Evolutionary conservation across 129 eudicot species (phyloP).

Genomic region (Centrapalus pauciflorus): DNA sequence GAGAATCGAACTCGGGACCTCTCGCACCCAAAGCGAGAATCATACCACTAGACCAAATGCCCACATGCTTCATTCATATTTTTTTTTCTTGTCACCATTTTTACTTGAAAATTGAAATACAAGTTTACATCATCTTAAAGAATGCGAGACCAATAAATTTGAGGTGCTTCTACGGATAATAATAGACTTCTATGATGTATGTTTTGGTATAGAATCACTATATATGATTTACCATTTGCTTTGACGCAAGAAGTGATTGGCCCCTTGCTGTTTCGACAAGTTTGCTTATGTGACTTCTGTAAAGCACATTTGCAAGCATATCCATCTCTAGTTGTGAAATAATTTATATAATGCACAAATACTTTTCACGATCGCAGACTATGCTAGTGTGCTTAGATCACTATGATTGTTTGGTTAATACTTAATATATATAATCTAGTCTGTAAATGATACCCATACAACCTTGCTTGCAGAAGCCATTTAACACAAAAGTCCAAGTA

Average conservation of each 20-base stretch:
- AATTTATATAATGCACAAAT: not conserved
- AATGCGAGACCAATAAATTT: not conserved
- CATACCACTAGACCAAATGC: slow-evolving; percentile 99
- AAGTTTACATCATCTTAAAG: not conserved
- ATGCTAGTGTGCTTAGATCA: too few species aligned
- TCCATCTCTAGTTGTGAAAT: not conserved
- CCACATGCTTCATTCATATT: not conserved
- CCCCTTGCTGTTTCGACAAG: not conserved
- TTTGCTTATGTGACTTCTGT: not conserved
- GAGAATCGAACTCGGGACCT: slow-evolving; percentile 89
- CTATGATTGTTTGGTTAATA: not conserved
- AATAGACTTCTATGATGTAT: not conserved
- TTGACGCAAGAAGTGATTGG: not conserved
- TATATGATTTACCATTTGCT: not conserved
- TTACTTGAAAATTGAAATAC: not conserved
- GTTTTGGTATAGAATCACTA: not conserved
- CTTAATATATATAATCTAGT: not conserved
- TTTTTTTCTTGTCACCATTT: not conserved
- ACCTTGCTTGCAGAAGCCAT: not conserved
- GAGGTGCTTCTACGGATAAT: not conserved
- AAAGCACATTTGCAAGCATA: not conserved
- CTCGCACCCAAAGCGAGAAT: slow-evolving; percentile 99
- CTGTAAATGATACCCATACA: not conserved
- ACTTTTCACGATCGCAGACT: not conserved
- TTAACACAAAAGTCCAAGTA: not conserved